Base-by-base conservation (phyloP, 352 stramenopile genomes). In the Phytophthora lateralis region DNA sequence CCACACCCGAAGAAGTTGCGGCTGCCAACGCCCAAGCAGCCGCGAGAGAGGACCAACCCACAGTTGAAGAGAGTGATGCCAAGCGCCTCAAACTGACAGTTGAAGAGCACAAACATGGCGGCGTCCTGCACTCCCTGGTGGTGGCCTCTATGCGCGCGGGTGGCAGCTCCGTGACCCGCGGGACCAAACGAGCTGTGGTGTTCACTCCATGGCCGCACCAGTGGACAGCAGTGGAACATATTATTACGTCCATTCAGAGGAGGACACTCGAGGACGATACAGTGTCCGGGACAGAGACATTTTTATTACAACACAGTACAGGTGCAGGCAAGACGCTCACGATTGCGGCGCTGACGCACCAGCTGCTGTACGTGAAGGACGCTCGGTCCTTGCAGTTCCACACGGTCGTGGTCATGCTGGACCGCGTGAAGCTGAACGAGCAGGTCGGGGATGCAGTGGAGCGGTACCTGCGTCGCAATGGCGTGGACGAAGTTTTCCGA, bases 351-450 rank as follows among this genome's bases (percentile, higher is more conserved):
- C 49, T 91, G 42, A 66, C 85, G 1, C 73, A 94, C 32, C 85
- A 92, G 59, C 60, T 95, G 20, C 55, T 95, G 24, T 82, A 82
- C 38, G 67, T 77, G 2, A 75, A 73, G 30, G 83, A 93, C 58
- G 20, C 47, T 4, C 15, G 17, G 2, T 60, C 46, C 0, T 45
- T 69, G 15, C 80, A 80, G 35, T 95, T 92, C 57, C 83, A 93
- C 65, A 92, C 86, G 3, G 59, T 95, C 10, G 66, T 95, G 37
- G 70, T 95, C 61, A 60, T 95, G 42, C 69, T 91, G 39, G 86
- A 95, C 39, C 80, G 86, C 39, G 83, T 95, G n/a, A 92, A 92
- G 44, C 66, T 95, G 42, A 85, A 95, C 46, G 79, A 93, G 26
- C 86, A 95, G 46, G 81, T 93, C 18, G 84, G 86, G 26, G 75